Base-by-base conservation (phyloP, 176 grass and related monocot genomes). In the Oryza glumipatula region DNA sequence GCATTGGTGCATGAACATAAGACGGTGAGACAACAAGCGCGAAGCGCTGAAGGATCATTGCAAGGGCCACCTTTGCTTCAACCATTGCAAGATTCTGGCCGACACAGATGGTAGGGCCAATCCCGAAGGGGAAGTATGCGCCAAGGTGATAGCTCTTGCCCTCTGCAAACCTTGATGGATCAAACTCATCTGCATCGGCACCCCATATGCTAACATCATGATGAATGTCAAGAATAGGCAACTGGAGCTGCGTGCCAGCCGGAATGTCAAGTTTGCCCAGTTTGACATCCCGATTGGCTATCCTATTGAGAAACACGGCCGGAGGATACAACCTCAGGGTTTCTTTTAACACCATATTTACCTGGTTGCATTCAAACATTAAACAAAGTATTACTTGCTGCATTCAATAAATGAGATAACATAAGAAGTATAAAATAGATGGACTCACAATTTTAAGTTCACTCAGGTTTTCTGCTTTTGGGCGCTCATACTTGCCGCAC, bases 331-430 rank as follows among this genome's bases (percentile, higher is more conserved):
- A 46, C 77, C 95, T 89, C 12, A 97, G 95, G 65, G 92, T 91
- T 85, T 97, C 95, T 83, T 97, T 97, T 43, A 93, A 51, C 64
- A 97, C 89, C 86, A 91, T 94, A 74, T 60, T 91, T 63, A 97
- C 78, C 95, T 94, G 69, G 38, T 72, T 4, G 21, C 54, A 70
- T 69, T 23, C n/a, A 43, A 84, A 63, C 46, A 76, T 60, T 17
- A 56, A 9, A 30, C 2, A 51, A 38, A 49, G 15, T 11, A 30
- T 83, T 72, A 83, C 15, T 44, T 46, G 51, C 2, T 35, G 24
- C 38, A 58, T 74, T 72, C 5, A 30, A 77, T 36, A 24, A 30
- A 30, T 30, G 28, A 30, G 28, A 30, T 30, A 30, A 30, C 28
- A 30, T 30, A 30, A 30, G 28, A 30, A 30, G 28, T 30, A 30